A percentile compares a stretch with the other conserved stretches of the same genome.
phyloP scores from a whole-genome alignment of 768 basidiomycete species.

The Cyathus striatus region DNA sequence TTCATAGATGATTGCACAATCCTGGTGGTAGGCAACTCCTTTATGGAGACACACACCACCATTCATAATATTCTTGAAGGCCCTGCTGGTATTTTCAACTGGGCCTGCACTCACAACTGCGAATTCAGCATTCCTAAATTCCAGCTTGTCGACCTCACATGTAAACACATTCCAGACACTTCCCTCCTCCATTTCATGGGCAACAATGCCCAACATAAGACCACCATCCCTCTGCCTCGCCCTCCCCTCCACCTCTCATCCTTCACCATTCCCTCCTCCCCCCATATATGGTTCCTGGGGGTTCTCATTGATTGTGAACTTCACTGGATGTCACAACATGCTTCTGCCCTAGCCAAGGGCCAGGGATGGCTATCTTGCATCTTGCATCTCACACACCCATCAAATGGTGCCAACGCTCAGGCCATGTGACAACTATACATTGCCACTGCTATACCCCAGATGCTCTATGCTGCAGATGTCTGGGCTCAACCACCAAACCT shows the following conservation, averaged over 20 bases:
- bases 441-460: conserved; percentile 16
- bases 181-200: no score
- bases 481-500: not conserved
- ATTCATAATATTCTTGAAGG: conserved; percentile 10
- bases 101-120: conserved; percentile 19
- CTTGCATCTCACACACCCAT: conserved; percentile 10
- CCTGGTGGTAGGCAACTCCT: conserved; percentile 6
- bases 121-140: conserved; percentile 13
- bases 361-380: conserved; percentile 12
- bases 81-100: conserved; percentile 15
- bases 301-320: conserved; percentile 21
- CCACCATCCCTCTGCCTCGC: conserved; percentile 1
- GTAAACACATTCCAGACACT: not conserved
- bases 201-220: no score
- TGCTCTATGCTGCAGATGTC: conserved; percentile 23
- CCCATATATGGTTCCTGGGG: conserved; percentile 20
- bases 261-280: conserved; percentile 10
- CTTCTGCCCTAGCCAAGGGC: conserved; percentile 13
- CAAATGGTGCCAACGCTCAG: conserved; percentile 10
- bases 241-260: not conserved
- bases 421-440: conserved; percentile 18
- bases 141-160: conserved; percentile 4
- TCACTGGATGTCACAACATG: conserved; percentile 7
- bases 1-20: conserved; percentile 15
- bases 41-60: conserved; percentile 8